Base-by-base conservation (phyloP, 1,284 basidiomycete genomes). In the Quambalaria eucalypti region DNA sequence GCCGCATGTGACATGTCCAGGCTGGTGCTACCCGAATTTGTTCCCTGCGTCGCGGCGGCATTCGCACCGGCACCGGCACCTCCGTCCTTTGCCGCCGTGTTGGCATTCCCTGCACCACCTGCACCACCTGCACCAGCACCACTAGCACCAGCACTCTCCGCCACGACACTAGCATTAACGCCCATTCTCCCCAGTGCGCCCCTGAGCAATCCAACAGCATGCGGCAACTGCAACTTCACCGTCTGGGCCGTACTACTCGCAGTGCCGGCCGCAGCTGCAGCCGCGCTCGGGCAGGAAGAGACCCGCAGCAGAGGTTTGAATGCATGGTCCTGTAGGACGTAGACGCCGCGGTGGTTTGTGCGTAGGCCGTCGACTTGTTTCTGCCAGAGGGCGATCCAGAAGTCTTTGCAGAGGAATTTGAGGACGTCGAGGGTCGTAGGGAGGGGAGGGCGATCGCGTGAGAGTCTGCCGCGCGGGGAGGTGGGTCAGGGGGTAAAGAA, bases 331-430 rank as follows among this genome's bases (percentile, higher is more conserved):
- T 93, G 90, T 1, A 96, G 80, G 1, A 96, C 91, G 65, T 91
- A 96, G 4, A 93, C 85, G 10, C 92, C 90, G 50, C 90, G 80
- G 76, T 95, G 91, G 75, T 96, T 96, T 8, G 91, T 96, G 47
- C 91, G 82, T 48, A 96, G 78, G 73, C 95, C 95, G 73, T 96
- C 91, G 1, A 95, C 89, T 76, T 95, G 92, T 72, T 93, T 92
- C 56, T 89, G 87, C 87, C 87, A 91, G 54, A 84, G 85, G 2
- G 84, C 81, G 0, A 81, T 80, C 89, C 89, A 91, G n/a, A 95
- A 79, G 60, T 96, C 91, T 74, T 96, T 96, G 79, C 91, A 96
- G 59, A 96, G 82, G 71, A 95, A 95, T 76, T 96, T 96, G 78
- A 96, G 85, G 14, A 84, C 85, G 65, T 96, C 91, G 8, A 96